A percentile compares a stretch with the other conserved stretches of the same genome.
phyloP scores from a whole-genome alignment of 2,329 filamentous ascomycete genomes.

The Neofusicoccum sp. region DNA sequence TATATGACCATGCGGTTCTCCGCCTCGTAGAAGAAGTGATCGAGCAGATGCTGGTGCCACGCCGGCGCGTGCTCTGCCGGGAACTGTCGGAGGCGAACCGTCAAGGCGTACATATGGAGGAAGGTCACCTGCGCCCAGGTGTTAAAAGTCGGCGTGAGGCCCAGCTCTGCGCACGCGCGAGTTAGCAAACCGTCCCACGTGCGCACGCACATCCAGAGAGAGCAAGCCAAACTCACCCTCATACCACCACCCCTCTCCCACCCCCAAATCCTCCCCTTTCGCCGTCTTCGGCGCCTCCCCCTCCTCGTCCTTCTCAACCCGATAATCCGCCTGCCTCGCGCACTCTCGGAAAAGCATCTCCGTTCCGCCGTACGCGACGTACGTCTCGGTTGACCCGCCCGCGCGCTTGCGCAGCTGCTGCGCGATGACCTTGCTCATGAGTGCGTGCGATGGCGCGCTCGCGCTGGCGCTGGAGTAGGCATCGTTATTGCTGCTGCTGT shows the following conservation, averaged over 20 bases:
- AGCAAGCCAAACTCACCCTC: conserved; percentile 55
- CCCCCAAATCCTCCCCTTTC: conserved; percentile 79
- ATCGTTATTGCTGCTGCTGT: neutral
- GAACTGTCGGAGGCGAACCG: conserved; percentile 77
- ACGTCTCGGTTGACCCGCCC: conserved; percentile 55
- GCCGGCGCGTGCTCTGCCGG: conserved; percentile 65
- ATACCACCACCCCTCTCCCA: conserved; percentile 77
- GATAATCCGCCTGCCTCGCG: conserved; percentile 71
- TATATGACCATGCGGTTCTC: conserved; percentile 79
- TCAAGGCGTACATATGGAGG: conserved; percentile 91
- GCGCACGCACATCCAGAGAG: neutral
- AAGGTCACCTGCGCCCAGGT: conserved; percentile 96
- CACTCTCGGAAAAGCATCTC: conserved; percentile 77
- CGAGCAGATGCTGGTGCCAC: conserved; percentile 87
- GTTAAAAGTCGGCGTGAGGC: conserved; percentile 81
- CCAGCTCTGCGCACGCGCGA: conserved; percentile 67
- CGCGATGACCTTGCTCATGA: conserved; percentile 23
- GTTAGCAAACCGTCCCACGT: neutral
- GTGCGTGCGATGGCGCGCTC: conserved; percentile 6
- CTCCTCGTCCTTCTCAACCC: conserved; percentile 67
- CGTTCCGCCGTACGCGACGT: conserved; percentile 76
- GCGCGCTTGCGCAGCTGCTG: conserved; percentile 32
- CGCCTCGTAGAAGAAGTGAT: conserved; percentile 91
- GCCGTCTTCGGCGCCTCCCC: conserved; percentile 68
- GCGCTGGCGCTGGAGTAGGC: neutral